A percentile compares a stretch with the other conserved stretches of the same genome.
Evolutionary conservation across 305 asterid species (phyloP).

Genomic region (Euphrasia arctica): DNA sequence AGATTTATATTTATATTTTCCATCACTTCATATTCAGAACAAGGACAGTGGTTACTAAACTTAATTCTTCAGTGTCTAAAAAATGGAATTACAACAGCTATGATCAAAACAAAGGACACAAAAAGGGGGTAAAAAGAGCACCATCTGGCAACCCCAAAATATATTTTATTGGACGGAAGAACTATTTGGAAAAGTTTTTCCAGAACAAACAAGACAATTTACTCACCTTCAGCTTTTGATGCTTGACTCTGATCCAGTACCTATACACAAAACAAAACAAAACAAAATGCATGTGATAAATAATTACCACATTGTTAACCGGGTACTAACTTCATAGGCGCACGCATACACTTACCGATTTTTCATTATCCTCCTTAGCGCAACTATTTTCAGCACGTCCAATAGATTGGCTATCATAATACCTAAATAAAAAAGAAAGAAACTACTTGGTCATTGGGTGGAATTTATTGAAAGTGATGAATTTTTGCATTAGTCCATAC

Average conservation of each 20-base stretch:
- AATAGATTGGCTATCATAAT: slow-evolving; percentile 37
- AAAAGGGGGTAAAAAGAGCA: neutral
- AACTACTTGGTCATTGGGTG: slow-evolving; percentile 19
- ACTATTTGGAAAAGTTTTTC: slow-evolving; percentile 21
- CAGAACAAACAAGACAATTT: slow-evolving; percentile 17
- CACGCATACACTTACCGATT: slow-evolving; percentile 33
- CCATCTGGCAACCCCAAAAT: slow-evolving; percentile 11
- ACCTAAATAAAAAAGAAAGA: slow-evolving; percentile 31
- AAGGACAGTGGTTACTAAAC: slow-evolving; percentile 2
- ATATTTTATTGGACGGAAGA: neutral
- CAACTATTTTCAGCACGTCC: slow-evolving; percentile 46
- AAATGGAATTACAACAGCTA: slow-evolving; percentile 8
- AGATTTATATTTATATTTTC: slow-evolving; percentile 3
- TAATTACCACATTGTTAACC: slow-evolving; percentile 1
- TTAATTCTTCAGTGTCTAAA: neutral
- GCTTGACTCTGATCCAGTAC: slow-evolving; percentile 37
- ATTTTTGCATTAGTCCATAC: neutral
- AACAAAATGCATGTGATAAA: neutral
- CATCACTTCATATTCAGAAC: neutral
- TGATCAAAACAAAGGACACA: slow-evolving; percentile 15
- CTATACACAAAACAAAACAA: slow-evolving; percentile 38
- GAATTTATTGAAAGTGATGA: slow-evolving; percentile 10
- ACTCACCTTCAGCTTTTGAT: slow-evolving; percentile 72
- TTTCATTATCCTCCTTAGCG: slow-evolving; percentile 44
- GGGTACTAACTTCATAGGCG: slow-evolving; percentile 12